phyloP scores from a whole-genome alignment of 768 basidiomycete genomes.

The Auricularia sp. region DNA sequence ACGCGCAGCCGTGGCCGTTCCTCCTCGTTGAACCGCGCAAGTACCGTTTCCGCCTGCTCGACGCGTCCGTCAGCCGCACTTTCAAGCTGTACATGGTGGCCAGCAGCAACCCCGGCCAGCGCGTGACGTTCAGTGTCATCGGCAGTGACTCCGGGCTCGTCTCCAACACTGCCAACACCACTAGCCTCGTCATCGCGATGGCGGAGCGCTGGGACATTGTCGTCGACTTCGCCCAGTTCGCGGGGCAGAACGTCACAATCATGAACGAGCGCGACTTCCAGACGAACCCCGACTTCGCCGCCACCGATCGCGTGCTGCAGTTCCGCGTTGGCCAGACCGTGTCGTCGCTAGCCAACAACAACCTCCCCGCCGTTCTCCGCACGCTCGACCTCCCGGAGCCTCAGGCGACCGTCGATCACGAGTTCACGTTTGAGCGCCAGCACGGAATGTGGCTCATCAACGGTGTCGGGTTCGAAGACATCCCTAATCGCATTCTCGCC shows the following conservation, averaged over 20 bases:
- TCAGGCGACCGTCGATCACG: not conserved
- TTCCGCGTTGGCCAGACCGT: not conserved
- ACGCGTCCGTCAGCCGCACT: not conserved
- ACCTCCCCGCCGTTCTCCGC: not conserved
- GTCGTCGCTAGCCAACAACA: not conserved
- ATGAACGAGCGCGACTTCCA: slow-evolving; percentile 3
- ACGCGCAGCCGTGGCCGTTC: slow-evolving; percentile 2
- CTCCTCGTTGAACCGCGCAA: not conserved
- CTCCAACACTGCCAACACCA: not conserved
- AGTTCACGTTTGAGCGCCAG: not conserved
- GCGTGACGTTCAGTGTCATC: not conserved
- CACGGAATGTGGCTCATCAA: not conserved
- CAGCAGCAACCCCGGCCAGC: not conserved
- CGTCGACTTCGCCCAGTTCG: slow-evolving; percentile 1
- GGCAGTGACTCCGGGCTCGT: not conserved
- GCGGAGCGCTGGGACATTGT: slow-evolving; percentile 2
- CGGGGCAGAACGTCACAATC: not conserved
- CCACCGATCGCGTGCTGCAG: not conserved
- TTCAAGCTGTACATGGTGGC: not conserved
- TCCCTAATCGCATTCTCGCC: not conserved
- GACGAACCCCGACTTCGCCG: not conserved
- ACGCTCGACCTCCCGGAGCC: not conserved
- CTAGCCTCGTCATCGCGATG: not conserved
- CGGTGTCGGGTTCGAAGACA: not conserved
- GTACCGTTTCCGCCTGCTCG: slow-evolving; percentile 1